These are phyloP conservation scores for Celoporthe dispersa DNA, from an alignment of 2,329 filamentous ascomycete species.

Conservation along the genomic window DNA sequence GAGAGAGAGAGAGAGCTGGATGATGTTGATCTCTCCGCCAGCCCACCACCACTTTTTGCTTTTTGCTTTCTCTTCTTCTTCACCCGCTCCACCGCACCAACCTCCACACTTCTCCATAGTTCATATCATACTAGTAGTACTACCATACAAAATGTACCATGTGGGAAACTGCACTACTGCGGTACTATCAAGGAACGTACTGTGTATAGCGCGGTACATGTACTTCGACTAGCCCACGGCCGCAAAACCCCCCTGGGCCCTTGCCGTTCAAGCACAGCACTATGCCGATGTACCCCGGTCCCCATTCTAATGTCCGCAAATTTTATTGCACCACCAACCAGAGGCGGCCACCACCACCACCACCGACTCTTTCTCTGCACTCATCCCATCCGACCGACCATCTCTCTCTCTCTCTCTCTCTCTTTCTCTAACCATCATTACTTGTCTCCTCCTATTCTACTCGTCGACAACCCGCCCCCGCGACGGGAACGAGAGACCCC, in stretches of 20 bases:
- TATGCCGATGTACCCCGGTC: constrained; percentile 1
- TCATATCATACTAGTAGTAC: background rate
- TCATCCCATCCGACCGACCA: background rate
- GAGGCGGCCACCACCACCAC: background rate
- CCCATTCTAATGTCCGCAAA: constrained; percentile 18
- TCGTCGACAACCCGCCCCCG: background rate
- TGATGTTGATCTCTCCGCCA: no score
- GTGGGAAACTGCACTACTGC: background rate
- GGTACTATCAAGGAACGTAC: background rate
- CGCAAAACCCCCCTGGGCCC: background rate
- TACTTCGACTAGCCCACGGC: background rate
- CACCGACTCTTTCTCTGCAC: background rate
- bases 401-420: background rate
- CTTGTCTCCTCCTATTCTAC: background rate
- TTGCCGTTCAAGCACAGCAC: background rate
- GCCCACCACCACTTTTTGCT: no score
- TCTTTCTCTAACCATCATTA: background rate
- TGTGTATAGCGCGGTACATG: background rate
- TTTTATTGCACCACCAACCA: constrained; percentile 19
- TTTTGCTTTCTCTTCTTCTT: no score
- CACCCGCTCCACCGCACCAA: background rate
- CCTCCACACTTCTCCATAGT: background rate
- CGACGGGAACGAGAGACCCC: background rate
- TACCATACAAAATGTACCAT: background rate
- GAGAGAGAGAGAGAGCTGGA: no score